These are phyloP conservation scores for Umbelopsis sp. DNA, from an alignment of 371 early-diverging fungal genomes.

Conservation along the genomic window DNA sequence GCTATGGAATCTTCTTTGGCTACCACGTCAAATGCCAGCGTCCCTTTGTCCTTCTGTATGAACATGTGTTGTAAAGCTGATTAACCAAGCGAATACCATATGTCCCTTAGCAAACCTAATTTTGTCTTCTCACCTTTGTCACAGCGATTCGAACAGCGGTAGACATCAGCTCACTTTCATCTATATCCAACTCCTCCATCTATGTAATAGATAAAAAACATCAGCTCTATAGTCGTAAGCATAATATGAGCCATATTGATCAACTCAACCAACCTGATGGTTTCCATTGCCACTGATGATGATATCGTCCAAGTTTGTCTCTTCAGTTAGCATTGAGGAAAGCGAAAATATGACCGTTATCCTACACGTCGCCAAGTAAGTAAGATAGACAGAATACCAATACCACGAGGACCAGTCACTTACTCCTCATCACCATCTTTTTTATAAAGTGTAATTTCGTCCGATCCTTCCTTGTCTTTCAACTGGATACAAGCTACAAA, in stretches of 20 bases:
- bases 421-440: conserved; percentile 1
- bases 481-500: neutral
- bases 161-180: neutral
- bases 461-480: neutral
- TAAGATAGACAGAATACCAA: neutral
- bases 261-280: neutral
- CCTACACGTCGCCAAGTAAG: neutral
- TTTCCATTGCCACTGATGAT: neutral
- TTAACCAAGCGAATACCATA: too few species aligned
- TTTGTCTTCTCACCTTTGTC: neutral
- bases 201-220: neutral
- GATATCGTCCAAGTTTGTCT: neutral
- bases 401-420: neutral
- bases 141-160: neutral
- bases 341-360: conserved; percentile 2
- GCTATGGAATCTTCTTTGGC: neutral
- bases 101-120: too few species aligned
- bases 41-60: conserved; percentile 2
- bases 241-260: too few species aligned
- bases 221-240: neutral
- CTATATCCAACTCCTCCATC: neutral
- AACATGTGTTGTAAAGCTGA: too few species aligned
- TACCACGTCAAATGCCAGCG: neutral
- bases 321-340: neutral
- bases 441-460: neutral